Evolutionary conservation across 768 basidiomycete species (phyloP), one percentile per base, ranked within the genome.

Genomic region (Panus rudis): DNA sequence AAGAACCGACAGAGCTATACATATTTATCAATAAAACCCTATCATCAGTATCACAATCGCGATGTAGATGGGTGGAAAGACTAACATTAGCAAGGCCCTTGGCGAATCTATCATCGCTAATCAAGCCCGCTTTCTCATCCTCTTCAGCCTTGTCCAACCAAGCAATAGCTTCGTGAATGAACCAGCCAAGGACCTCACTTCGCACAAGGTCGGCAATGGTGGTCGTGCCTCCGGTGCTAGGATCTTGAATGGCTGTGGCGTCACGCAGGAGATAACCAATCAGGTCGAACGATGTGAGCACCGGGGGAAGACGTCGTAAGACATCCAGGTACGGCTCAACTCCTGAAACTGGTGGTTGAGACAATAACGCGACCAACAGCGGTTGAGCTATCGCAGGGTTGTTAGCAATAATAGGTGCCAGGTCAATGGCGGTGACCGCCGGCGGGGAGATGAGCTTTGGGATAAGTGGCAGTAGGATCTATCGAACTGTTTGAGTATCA

Each of bases 1-100:
- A 80, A 89, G 60, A 89, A 89, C 10, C 86, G 79, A 60, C 83
- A 88, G 24, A 88, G 69, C 84, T 87, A 51, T 0, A 49, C 16
- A 35, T 27, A 17, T 31, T 11, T 22, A 6, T 44, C 13, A 24
- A 25, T n/a, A n/a, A n/a, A n/a, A n/a, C 21, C 10, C 17, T 12
- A 19, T 19, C 24, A 13, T 42, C 38, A 37, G 37, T 17, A 31
- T 50, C 46, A 41, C 22, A 32, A 11, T 51, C 34, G 48, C 33
- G 32, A 19, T 31, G 25, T 27, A 6, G 39, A 34, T 13, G 32
- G 20, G 14, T 28, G 30, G 34, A 23, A 26, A n/a, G 27, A 47
- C 79, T 31, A 52, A 88, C 86, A 53, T 84, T 80, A 58, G 78
- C 76, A 23, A 84, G 76, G 11, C 81, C 83, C 54, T 79, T 81